Percentiles rank a stretch among this genome's conserved stretches.
These are phyloP conservation scores for Fusarium sp. DNA, from an alignment of 2,329 filamentous ascomycete genomes.

Conservation along the genomic window DNA sequence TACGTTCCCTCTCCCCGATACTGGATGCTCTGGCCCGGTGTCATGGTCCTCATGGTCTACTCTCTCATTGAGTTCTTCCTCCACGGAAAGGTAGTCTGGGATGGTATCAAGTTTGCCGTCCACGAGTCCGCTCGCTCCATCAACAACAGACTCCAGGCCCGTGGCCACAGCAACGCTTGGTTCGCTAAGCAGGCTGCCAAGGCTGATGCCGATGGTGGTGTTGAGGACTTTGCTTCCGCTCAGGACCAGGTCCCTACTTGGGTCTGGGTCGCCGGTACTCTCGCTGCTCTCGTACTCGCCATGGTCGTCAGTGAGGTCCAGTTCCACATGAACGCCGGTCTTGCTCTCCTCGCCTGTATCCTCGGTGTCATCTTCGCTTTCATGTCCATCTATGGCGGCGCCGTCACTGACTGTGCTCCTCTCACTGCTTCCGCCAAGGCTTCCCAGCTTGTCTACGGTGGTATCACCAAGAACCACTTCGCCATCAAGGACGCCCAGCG, in stretches of 20 bases:
- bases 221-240: conserved; percentile 53
- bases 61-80: conserved; percentile 53
- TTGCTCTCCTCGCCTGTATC: conserved; percentile 64
- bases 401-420: conserved; percentile 67
- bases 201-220: conserved; percentile 43
- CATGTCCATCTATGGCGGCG: conserved; percentile 59
- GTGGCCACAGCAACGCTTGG: conserved; percentile 46
- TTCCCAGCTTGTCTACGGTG: conserved; percentile 74
- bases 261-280: conserved; percentile 60
- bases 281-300: conserved; percentile 61
- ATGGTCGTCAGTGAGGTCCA: conserved; percentile 61
- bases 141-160: conserved; percentile 45
- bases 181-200: conserved; percentile 50
- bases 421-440: conserved; percentile 74
- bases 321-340: conserved; percentile 65
- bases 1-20: conserved; percentile 52
- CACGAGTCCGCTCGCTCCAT: conserved; percentile 44
- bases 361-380: conserved; percentile 68
- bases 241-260: conserved; percentile 61
- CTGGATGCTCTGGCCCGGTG: conserved; percentile 56
- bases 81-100: conserved; percentile 50
- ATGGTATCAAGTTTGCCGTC: conserved; percentile 48
- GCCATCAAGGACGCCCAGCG: conserved; percentile 62
- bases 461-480: conserved; percentile 66
- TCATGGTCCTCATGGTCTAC: conserved; percentile 56